These are phyloP conservation scores for Coemansia sp. DNA, from an alignment of 192 early-diverging fungal genomes.

Conservation along the genomic window DNA sequence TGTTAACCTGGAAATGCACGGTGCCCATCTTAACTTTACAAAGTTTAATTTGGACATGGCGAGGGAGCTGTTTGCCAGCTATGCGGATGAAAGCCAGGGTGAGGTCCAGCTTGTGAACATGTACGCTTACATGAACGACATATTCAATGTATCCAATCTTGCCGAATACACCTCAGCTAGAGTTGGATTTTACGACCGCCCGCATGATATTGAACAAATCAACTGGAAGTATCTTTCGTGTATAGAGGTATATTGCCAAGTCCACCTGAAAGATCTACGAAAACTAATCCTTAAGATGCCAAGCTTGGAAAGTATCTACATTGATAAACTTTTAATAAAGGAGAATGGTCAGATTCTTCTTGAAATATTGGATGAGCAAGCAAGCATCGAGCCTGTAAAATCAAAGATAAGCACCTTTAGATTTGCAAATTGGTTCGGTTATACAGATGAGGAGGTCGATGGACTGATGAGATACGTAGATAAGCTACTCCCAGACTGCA, in stretches of 20 bases:
- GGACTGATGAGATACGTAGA: not conserved
- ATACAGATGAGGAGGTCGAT: not conserved
- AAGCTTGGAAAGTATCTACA: not conserved
- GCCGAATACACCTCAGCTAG: not conserved
- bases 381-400: not conserved
- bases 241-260: not conserved
- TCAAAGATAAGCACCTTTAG: not conserved
- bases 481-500: not conserved
- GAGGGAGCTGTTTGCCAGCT: not conserved
- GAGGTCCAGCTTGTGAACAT: not conserved
- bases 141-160: not conserved
- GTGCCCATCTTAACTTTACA: not conserved
- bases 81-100: not conserved
- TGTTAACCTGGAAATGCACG: not conserved
- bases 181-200: not conserved
- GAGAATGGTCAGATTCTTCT: not conserved
- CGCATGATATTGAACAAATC: not conserved
- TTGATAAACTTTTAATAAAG: not conserved
- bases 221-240: not conserved
- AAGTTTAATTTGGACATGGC: not conserved
- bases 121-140: not conserved
- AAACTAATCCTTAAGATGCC: not conserved
- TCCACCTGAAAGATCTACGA: not conserved
- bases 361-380: not conserved
- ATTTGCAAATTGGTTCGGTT: not conserved